Evolutionary conservation across 1,139 yeast genomes (phyloP), one percentile per base, ranked within the genome.

Genomic region (Hansenula sp.): DNA sequence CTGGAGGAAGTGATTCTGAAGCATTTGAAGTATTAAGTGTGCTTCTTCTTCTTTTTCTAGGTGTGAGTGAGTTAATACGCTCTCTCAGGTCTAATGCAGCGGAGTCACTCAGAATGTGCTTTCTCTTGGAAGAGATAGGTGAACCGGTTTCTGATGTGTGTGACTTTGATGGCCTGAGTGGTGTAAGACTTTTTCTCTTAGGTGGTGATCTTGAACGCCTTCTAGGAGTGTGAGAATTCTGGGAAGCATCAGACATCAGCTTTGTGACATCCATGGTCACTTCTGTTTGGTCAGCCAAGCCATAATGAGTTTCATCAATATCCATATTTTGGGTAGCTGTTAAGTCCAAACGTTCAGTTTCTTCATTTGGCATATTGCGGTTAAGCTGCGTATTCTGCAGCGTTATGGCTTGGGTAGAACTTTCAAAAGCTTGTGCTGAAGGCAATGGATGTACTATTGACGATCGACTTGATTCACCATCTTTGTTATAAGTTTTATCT

Each of bases 111-210:
- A 41, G 36, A 4, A 36, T 27, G 10, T 27, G 33, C 33, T 50
- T 54, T 18, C 58, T 47, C 36, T 56, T 59, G 5, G 54, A 50
- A 1, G 59, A 54, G 38, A 49, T 50, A 11, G 60, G 61, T 2
- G 59, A 54, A 2, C 60, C 61, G 2, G 55, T 50, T 38, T 50
- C 58, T 5, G 57, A 52, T 5, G 59, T 57, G 31, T 53, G 59
- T 1, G 57, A 54, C 43, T 55, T 52, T 15, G 24, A 18, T 7
- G 33, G 10, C 17, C 43, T 38, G 7, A 36, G n/a, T 4, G 52
- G 47, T 2, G 49, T 45, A 1, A 3, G 18, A 15, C 30, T 28
- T 25, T 13, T 15, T 28, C 15, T n/a, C 33, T 21, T 9, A 9
- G 9, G 36, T 34, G 15, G n/a, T 33, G 25, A 21, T 30, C 13